Percentiles rank a stretch among this genome's conserved stretches.
These are phyloP conservation scores for Diaporthe sp. DNA, from an alignment of 2,329 filamentous ascomycete genomes.

Conservation along the genomic window DNA sequence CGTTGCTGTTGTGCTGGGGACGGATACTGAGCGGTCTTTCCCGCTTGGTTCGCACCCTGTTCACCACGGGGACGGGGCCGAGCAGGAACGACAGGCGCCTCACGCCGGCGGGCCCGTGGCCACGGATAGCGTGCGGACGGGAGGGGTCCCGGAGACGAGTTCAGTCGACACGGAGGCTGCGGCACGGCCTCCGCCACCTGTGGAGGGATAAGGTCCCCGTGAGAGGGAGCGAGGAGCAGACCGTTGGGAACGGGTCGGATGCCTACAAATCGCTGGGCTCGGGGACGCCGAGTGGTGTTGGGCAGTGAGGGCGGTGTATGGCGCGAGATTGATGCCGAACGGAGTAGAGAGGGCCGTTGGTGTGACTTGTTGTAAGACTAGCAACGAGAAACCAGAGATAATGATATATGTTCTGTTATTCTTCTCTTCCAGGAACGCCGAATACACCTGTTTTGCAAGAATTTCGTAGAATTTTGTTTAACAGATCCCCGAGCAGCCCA, in stretches of 20 bases:
- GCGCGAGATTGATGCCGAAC: not conserved
- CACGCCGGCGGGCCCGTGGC: not conserved
- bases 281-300: constrained; percentile 20
- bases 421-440: not conserved
- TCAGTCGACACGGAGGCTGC: not conserved
- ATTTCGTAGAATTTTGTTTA: not conserved
- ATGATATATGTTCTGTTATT: not conserved
- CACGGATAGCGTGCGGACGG: not conserved
- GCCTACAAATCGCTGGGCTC: constrained; percentile 11
- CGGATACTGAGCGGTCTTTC: constrained; percentile 24
- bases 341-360: too few species aligned
- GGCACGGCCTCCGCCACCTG: not conserved
- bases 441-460: not conserved
- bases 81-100: not conserved
- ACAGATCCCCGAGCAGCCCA: not conserved
- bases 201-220: not conserved
- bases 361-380: not conserved
- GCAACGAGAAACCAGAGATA: not conserved
- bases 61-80: not conserved
- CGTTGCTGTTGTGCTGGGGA: constrained; percentile 6
- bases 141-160: not conserved
- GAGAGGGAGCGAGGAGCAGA: not conserved
- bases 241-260: not conserved
- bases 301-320: not conserved
- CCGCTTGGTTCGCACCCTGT: constrained; percentile 15